phyloP scores from a whole-genome alignment of 345 rosid genomes.

The Dovyalis caffra region DNA sequence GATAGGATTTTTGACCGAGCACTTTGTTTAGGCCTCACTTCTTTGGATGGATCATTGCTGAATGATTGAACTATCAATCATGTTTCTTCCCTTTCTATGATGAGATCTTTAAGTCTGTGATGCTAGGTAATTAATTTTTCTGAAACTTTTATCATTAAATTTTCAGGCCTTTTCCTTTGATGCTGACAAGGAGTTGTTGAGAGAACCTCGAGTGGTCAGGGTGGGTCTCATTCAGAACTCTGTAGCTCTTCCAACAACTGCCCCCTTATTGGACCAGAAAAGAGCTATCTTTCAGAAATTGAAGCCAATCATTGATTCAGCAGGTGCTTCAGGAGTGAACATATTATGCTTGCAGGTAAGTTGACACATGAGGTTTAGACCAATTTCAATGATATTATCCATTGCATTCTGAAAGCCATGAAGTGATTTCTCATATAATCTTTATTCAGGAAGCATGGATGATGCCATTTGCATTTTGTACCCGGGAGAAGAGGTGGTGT shows the following conservation, averaged over 20 bases:
- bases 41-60: neutral
- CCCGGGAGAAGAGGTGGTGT: slow-evolving; percentile 95
- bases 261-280: slow-evolving; percentile 65
- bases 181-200: slow-evolving; percentile 69
- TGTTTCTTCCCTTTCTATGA: neutral
- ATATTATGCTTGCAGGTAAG: slow-evolving; percentile 82
- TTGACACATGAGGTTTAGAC: neutral
- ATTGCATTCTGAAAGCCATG: neutral
- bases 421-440: neutral
- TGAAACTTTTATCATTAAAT: neutral
- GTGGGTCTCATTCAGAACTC: slow-evolving; percentile 93
- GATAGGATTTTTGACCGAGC: neutral
- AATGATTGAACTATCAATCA: neutral
- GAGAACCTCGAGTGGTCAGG: slow-evolving; percentile 77
- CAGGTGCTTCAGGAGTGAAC: slow-evolving; percentile 89
- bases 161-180: slow-evolving; percentile 64
- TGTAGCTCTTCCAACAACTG: slow-evolving; percentile 76
- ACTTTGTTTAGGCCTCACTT: neutral
- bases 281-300: slow-evolving; percentile 63
- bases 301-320: slow-evolving; percentile 73
- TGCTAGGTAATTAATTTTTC: slow-evolving; percentile 5
- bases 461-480: slow-evolving; percentile 96
- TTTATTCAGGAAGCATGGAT: slow-evolving; percentile 83
- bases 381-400: neutral
- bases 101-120: neutral